A percentile compares a stretch with the other conserved stretches of the same genome.
Conservation (phyloP, 495 filamentous ascomycete species). For the Baudoinia panamericana region DNA sequence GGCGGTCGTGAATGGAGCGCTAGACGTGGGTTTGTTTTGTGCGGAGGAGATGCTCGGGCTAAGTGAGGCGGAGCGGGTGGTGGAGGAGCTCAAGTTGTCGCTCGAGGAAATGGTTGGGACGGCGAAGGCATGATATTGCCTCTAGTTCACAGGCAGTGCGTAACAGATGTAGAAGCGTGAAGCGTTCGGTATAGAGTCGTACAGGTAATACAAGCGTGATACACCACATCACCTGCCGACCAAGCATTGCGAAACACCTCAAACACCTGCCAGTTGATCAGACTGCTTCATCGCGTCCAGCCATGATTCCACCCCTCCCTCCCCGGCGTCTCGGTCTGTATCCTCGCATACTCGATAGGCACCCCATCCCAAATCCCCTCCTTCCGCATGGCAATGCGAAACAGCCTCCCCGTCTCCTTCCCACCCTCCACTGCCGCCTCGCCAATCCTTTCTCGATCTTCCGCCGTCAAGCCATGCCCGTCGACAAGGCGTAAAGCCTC, state of each 20-base stretch:
- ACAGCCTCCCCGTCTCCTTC: constrained; percentile 62
- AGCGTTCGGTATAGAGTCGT: too few species aligned
- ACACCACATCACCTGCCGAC: too few species aligned
- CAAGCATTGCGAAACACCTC: background rate
- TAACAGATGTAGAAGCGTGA: too few species aligned
- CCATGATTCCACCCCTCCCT: constrained; percentile 67
- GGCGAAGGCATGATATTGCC: background rate
- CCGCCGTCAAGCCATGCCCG: constrained; percentile 26
- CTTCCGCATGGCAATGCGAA: constrained; percentile 75
- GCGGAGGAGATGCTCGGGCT: constrained; percentile 30
- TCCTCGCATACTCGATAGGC: constrained; percentile 77
- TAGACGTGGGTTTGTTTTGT: constrained; percentile 45
- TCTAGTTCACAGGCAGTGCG: too few species aligned
- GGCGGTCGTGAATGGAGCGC: constrained; percentile 29
- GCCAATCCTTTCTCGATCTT: constrained; percentile 31
- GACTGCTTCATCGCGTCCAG: constrained; percentile 38
- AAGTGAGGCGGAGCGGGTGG: constrained; percentile 20
- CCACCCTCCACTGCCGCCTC: constrained; percentile 43
- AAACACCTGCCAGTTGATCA: background rate
- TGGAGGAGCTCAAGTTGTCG: constrained; percentile 19
- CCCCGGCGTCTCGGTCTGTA: constrained; percentile 65
- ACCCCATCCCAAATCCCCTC: constrained; percentile 57
- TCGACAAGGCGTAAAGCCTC: constrained; percentile 54
- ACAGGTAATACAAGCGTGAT: too few species aligned
- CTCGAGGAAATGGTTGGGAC: constrained; percentile 5